Percentiles rank a stretch among this genome's conserved stretches.
Conservation (phyloP, 768 basidiomycete species). For the Strobilomyces echinocephalus region DNA sequence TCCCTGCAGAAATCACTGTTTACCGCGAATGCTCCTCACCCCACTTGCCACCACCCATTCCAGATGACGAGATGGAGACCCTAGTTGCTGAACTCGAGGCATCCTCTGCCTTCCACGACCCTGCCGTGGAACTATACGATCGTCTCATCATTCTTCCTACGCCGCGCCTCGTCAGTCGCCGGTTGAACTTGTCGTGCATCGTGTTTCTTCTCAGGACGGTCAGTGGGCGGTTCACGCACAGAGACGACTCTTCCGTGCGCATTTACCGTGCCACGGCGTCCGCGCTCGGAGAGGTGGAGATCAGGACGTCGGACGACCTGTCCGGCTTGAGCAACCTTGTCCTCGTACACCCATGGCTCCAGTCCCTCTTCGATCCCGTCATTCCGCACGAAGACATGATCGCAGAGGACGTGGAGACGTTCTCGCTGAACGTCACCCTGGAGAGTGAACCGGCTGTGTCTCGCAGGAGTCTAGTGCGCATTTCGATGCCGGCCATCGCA, state of each 20-base stretch:
- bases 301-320: conserved; percentile 10
- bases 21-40: conserved; percentile 7
- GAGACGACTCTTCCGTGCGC: background rate
- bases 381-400: conserved; percentile 20
- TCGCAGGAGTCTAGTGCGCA: background rate
- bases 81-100: conserved; percentile 2
- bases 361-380: conserved; percentile 11
- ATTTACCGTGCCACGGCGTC: conserved; percentile 13
- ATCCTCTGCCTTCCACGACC: background rate
- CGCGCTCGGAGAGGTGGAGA: conserved; percentile 2
- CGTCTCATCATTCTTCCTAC: conserved; percentile 8
- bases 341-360: conserved; percentile 19
- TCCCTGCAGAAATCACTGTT: conserved; percentile 18
- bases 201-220: conserved; percentile 11
- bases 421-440: background rate
- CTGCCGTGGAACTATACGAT: conserved; percentile 10
- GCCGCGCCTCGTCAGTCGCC: conserved; percentile 13
- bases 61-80: conserved; percentile 9
- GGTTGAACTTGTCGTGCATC: conserved; percentile 13
- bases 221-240: background rate
- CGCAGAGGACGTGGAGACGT: conserved; percentile 5
- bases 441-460: background rate
- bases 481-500: background rate
- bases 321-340: conserved; percentile 6
- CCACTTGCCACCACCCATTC: conserved; percentile 4